Conservation (phyloP, 306 rosid species). For the Dalbergia oliveri region DNA sequence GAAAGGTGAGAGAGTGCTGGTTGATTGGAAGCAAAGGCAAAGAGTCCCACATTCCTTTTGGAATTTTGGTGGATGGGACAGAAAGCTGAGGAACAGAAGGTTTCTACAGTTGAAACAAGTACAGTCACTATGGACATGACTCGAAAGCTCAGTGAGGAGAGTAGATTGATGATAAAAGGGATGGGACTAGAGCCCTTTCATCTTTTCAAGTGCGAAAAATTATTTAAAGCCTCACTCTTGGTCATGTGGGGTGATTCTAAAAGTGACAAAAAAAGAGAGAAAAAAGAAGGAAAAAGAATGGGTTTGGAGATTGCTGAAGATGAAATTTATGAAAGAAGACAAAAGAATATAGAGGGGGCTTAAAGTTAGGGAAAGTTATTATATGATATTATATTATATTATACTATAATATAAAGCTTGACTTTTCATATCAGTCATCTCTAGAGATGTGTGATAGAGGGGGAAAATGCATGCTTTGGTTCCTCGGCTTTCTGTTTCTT, state of each 20-base stretch:
- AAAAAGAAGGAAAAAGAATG: not conserved
- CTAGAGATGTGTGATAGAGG: conserved; percentile 63
- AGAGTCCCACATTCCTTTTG: conserved; percentile 84
- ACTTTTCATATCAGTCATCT: conserved; percentile 69
- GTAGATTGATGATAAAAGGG: conserved; percentile 63
- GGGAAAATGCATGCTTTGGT: conserved; percentile 63
- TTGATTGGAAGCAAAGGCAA: conserved; percentile 66
- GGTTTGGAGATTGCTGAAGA: conserved; percentile 28
- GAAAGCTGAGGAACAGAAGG: conserved; percentile 98
- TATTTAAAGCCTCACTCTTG: conserved; percentile 55
- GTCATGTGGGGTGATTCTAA: conserved; percentile 44
- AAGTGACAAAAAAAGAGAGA: not conserved
- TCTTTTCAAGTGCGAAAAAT: conserved; percentile 73
- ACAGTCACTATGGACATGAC: conserved; percentile 71
- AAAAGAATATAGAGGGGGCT: conserved; percentile 49
- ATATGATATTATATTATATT: conserved; percentile 27
- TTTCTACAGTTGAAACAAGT: conserved; percentile 74
- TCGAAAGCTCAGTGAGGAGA: conserved; percentile 59
- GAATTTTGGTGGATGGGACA: conserved; percentile 96
- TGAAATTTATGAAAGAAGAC: conserved; percentile 48
- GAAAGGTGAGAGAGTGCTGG: conserved; percentile 54
- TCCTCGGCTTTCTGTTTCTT: conserved; percentile 70
- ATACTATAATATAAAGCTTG: conserved; percentile 57
- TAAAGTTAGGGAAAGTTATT: not conserved
- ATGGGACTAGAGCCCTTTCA: conserved; percentile 70